Base-by-base conservation (phyloP, 225 moss, liverwort and hornwort species). In the Lunularia cruciata region DNA sequence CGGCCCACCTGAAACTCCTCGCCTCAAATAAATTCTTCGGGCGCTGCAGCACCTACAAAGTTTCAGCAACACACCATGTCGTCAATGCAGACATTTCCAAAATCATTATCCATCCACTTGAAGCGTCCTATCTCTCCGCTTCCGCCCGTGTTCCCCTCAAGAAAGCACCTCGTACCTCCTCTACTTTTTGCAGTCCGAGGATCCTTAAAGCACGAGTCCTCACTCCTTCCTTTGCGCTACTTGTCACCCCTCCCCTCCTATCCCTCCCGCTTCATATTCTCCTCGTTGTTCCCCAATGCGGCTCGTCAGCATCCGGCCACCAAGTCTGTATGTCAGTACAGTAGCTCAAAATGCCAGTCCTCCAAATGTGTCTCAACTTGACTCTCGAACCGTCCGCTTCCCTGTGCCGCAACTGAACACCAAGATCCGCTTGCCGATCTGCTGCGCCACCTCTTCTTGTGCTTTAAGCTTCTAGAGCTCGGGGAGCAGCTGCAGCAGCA, bases 401-500 rank as follows among this genome's bases (percentile, higher is more conserved):
- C n/a, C n/a, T n/a, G n/a, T n/a, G n/a, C n/a, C n/a, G n/a, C n/a
- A n/a, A n/a, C n/a, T n/a, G n/a, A n/a, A n/a, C n/a, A n/a, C n/a
- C n/a, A n/a, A n/a, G 5, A 43, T 43, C 1, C 16, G 16, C 43
- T 10, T 43, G 43, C 43, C 11, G 3, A 43, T 43, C 12, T 1
- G 43, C 43, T 43, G 43, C 43, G 11, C 43, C 43, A 43, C 32
- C 42, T 38, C 23, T 25, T 20, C 38, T 22, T 20, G 38, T 42
- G 43, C 42, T 36, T 63, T 32, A n/a, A n/a, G 59, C 60, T 37
- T 60, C 60, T 23, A 33, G 39, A 35, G 36, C 37, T 30, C 60
- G 30, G 22, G 36, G 23, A 38, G 31, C 34, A n/a, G 59, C 56
- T 3, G 35, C 59, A 59, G 36, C 63, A 45, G 23, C 9, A 18